Conservation (phyloP, 164 flowering plant species). For the Aristolochia californica region DNA sequence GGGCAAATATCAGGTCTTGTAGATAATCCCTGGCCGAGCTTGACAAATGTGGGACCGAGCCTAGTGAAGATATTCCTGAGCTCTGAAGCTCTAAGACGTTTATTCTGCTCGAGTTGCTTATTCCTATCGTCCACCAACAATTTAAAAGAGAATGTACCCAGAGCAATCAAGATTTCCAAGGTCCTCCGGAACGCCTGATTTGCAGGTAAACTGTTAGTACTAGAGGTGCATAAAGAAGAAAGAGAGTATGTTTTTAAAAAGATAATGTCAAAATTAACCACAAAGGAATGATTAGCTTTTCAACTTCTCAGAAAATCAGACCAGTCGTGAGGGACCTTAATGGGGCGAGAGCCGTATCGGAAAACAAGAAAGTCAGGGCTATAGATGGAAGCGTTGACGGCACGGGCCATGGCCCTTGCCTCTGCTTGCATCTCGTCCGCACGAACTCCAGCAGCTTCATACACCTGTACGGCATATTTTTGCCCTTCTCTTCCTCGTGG, state of each 20-base stretch:
- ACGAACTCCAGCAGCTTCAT: conserved; percentile 17
- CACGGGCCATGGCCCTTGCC: conserved; percentile 79
- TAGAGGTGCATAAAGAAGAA: background rate
- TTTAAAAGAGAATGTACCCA: conserved; percentile 61
- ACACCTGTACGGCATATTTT: conserved; percentile 4
- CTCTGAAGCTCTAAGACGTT: conserved; percentile 52
- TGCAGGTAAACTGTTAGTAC: no score
- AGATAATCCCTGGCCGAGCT: conserved; percentile 90
- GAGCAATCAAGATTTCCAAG: conserved; percentile 38
- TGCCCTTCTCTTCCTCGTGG: conserved; percentile 5
- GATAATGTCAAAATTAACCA: no score
- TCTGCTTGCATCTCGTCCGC: conserved; percentile 80
- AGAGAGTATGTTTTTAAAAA: background rate
- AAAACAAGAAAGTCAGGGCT: conserved; percentile 46
- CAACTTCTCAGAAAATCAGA: background rate
- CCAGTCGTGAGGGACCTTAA: conserved; percentile 34
- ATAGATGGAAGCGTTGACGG: conserved; percentile 70
- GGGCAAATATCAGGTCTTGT: conserved; percentile 96
- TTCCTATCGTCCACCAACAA: conserved; percentile 56
- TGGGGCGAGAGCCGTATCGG: conserved; percentile 62
- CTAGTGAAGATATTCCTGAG: conserved; percentile 48
- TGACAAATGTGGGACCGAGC: conserved; percentile 92
- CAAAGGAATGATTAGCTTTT: background rate
- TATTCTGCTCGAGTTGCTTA: conserved; percentile 47
- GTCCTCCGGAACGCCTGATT: conserved; percentile 53